Percentiles rank a stretch among this genome's conserved stretches.
phyloP scores from a whole-genome alignment of 139 green algal species.

The Ettlia oleoabundans region DNA sequence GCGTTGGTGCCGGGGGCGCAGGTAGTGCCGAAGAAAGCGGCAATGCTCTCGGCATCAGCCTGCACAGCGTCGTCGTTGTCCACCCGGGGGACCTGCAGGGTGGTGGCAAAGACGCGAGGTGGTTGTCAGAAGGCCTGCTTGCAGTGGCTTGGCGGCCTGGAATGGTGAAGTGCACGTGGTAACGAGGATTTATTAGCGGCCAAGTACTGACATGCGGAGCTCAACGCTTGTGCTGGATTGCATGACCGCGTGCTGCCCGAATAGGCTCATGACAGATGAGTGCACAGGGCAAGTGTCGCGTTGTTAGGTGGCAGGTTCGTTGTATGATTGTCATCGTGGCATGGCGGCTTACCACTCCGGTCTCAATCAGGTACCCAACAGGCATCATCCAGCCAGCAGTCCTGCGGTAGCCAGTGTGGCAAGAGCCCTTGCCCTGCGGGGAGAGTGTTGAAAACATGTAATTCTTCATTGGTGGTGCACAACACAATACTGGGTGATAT shows the following conservation, averaged over 20 bases:
- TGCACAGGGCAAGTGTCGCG: background rate
- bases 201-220: too few relatives aligned
- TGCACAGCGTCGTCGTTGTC: background rate
- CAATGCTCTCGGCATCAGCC: background rate
- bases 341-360: too few relatives aligned
- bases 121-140: background rate
- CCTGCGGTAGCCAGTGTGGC: constrained; percentile 53
- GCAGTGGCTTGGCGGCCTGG: background rate
- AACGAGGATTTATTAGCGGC: too few relatives aligned
- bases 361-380: constrained; percentile 32
- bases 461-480: too few relatives aligned
- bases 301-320: too few relatives aligned
- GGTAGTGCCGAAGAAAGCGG: background rate
- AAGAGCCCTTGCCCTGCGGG: constrained; percentile 41
- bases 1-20: background rate
- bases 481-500: too few relatives aligned
- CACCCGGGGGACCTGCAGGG: background rate
- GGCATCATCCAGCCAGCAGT: constrained; percentile 51
- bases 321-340: too few relatives aligned
- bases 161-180: too few relatives aligned
- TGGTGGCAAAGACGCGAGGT: background rate
- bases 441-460: too few relatives aligned
- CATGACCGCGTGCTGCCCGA: background rate
- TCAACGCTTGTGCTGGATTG: background rate
- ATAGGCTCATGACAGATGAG: background rate